Evolutionary conservation across 2,329 filamentous ascomycete genomes (phyloP).

Genomic region (Colletotrichum sp.): DNA sequence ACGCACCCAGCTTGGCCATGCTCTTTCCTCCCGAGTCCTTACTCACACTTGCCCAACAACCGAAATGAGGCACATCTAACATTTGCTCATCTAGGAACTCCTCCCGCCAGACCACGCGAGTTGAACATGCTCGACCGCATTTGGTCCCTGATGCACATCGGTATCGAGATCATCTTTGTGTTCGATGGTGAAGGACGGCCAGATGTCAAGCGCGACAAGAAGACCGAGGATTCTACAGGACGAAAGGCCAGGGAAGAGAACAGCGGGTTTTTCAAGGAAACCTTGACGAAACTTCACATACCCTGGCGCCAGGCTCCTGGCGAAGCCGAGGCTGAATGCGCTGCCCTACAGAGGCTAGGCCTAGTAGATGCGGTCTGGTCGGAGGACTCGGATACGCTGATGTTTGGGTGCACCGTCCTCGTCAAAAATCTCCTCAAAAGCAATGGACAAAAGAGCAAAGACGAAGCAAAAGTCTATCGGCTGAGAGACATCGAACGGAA

Average conservation of each 20-base stretch:
- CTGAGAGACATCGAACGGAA: slow-evolving; percentile 5
- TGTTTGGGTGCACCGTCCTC: slow-evolving; percentile 51
- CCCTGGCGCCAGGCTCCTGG: slow-evolving; percentile 48
- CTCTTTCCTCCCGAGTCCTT: rapidly evolving
- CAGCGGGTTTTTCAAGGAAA: slow-evolving; percentile 31
- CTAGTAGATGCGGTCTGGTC: slow-evolving; percentile 55
- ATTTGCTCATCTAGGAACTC: background rate
- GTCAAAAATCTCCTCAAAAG: background rate
- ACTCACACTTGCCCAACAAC: background rate
- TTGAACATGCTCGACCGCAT: background rate
- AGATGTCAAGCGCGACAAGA: background rate
- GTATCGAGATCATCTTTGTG: slow-evolving; percentile 58
- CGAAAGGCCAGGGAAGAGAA: background rate
- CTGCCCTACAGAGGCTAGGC: slow-evolving; percentile 43
- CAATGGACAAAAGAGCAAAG: slow-evolving; percentile 6
- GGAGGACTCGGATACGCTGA: slow-evolving; percentile 49
- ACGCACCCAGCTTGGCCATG: background rate
- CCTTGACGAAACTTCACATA: slow-evolving; percentile 42
- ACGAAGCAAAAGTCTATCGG: slow-evolving; percentile 9
- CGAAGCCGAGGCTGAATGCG: slow-evolving; percentile 54
- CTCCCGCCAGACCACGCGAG: background rate
- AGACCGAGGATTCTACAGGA: background rate
- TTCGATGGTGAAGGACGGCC: slow-evolving; percentile 55
- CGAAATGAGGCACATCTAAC: background rate
- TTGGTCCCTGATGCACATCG: slow-evolving; percentile 46